Conservation (phyloP, 805 yeast species). For the Yueomyces sp. region DNA sequence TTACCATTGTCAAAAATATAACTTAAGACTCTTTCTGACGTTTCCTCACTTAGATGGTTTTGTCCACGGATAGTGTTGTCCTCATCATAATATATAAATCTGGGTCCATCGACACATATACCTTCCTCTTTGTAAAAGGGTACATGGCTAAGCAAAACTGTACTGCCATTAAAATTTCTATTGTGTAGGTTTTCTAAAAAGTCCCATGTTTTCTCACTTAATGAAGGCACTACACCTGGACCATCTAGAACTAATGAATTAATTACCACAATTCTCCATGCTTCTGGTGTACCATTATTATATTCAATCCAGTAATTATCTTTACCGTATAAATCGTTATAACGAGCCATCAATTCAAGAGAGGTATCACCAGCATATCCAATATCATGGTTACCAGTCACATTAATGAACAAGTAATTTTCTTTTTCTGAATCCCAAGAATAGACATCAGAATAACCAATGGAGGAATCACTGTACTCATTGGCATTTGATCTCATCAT, state of each 20-base stretch:
- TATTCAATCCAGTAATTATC: constrained; percentile 74
- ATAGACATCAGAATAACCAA: constrained; percentile 46
- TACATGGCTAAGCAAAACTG: constrained; percentile 75
- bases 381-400: constrained; percentile 91
- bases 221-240: constrained; percentile 67
- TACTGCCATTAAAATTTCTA: constrained; percentile 55
- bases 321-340: constrained; percentile 59
- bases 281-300: constrained; percentile 44
- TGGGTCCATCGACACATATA: constrained; percentile 77
- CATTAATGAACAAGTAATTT: constrained; percentile 61
- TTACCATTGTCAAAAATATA: constrained; percentile 55
- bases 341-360: constrained; percentile 78
- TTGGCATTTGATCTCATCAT: constrained; percentile 3
- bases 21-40: constrained; percentile 53
- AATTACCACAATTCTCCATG: constrained; percentile 80
- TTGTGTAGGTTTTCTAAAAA: constrained; percentile 50
- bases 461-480: constrained; percentile 10
- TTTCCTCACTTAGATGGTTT: constrained; percentile 61
- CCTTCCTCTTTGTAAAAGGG: constrained; percentile 79
- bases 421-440: constrained; percentile 46
- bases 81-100: constrained; percentile 43
- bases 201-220: constrained; percentile 52
- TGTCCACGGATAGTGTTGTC: constrained; percentile 65
- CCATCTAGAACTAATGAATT: constrained; percentile 81
- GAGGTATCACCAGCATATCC: constrained; percentile 95